Evolutionary conservation across 148 eudicot genomes (phyloP), one percentile per base, ranked within the genome.

Genomic region (Limonium bicolor): DNA sequence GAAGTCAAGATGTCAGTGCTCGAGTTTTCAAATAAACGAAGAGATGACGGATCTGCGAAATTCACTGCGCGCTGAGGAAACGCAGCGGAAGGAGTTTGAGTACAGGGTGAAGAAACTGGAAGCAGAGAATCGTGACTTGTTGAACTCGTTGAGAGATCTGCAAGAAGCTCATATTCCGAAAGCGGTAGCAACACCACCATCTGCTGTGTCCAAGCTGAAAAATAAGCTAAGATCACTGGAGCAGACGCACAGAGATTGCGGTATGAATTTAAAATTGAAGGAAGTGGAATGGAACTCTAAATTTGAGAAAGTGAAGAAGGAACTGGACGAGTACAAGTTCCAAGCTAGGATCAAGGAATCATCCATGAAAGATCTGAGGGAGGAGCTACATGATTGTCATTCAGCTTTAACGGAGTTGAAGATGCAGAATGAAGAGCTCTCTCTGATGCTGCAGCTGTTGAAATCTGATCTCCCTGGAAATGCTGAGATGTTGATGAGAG

Each of bases 141-240:
- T 50, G 25, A 27, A 31, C 16, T 70, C 93, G 6, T 47, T 79
- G 1, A 77, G 70, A 61, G 92, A 83, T 48, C 65, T 83, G 32
- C 94, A 78, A 54, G 97, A 84, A 75, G 67, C 81, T 61, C 82
- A 73, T 38, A 84, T 75, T 47, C 79, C 68, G 1, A 73, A 72
- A 58, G 76, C 69, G 51, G 72, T 64, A 38, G 69, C 74, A 21
- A 43, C 57, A 0, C 56, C 73, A 56, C 63, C 69, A 19, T 69
- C 81, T 25, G 65, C 86, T 2, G 53, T 77, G 53, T 54, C 76
- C 26, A 87, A 74, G 64, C 65, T 79, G 15, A 74, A 72, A 34
- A 75, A 59, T 41, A 87, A 80, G 59, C 72, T 83, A 20, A 83
- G 68, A 59, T 37, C 64, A 10, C 50, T 87, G 56, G 90, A 87